Base-by-base conservation (phyloP, 176 grass and related monocot species). In the Aegilops speltoides region DNA sequence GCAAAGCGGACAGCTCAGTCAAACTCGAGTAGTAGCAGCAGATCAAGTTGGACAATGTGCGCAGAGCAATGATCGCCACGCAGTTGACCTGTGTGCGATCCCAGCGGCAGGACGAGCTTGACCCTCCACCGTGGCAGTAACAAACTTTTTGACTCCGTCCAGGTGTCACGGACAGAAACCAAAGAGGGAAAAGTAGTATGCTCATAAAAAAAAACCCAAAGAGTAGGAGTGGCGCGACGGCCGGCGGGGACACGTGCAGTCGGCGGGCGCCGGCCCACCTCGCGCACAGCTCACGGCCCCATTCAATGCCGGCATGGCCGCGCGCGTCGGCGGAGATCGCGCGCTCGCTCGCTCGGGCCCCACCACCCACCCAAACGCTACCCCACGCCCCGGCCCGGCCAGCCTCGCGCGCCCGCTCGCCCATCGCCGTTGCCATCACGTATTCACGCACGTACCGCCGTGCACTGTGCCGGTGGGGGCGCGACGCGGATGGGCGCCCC, bases 231-330 rank as follows among this genome's bases (percentile, higher is more conserved):
- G 14, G 46, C 14, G 67, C 38, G 32, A n/a, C 1, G 38, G 17
- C 38, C 79, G 70, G 79, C 31, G 29, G 6, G 67, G 80, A 84
- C 89, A 87, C 80, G 85, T 90, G 89, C 73, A 68, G 66, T 38
- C 89, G 89, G 84, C 43, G 79, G 40, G 34, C 83, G 61, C 77
- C 77, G 89, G 79, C 79, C 84, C 79, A 87, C 84, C 79, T 87
- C 65, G 41, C 32, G 41, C 32, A 65, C 79, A 89, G 77, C 82
- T 81, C 82, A 81, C 57, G 43, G 13, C 88, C 70, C 19, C 36
- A 82, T 67, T 76, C 45, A 79, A 79, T 72, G 38, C 65, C 87
- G 36, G 60, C 29, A 73, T 84, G 77, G 67, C 76, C 82, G 77
- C 45, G 83, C 45, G 26, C 83, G 88, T 85, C 78, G 83, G 87